Evolutionary conservation across 179 eudicot genomes (phyloP).

Genomic region (Kewa caespitosa): DNA sequence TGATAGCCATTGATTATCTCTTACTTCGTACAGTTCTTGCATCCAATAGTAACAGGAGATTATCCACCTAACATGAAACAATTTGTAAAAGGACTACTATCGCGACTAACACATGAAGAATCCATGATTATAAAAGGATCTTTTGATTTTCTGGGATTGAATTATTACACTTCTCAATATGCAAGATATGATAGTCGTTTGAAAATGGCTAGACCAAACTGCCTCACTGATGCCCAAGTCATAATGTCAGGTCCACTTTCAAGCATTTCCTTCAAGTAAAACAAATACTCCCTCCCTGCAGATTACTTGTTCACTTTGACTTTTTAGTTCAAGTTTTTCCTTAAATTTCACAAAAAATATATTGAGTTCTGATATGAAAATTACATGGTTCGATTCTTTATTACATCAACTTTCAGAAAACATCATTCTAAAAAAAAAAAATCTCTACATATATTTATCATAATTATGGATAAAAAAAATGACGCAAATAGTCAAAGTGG

Average conservation of each 20-base stretch:
- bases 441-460: not conserved
- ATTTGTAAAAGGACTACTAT: slow-evolving; percentile 39
- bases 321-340: not conserved
- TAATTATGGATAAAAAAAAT: not conserved
- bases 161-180: slow-evolving; percentile 51
- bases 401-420: no score
- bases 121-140: slow-evolving; percentile 44
- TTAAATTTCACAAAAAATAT: no score
- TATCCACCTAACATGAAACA: slow-evolving; percentile 46
- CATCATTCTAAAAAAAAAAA: not conserved
- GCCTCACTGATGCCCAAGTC: slow-evolving; percentile 34
- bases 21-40: slow-evolving; percentile 44
- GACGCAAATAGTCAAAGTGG: no score
- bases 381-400: no score
- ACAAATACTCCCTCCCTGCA: no score
- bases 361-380: no score
- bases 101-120: slow-evolving; percentile 39
- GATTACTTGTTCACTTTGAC: not conserved
- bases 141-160: slow-evolving; percentile 55
- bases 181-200: slow-evolving; percentile 33
- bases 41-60: slow-evolving; percentile 46
- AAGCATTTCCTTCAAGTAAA: not conserved
- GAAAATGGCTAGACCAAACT: slow-evolving; percentile 28
- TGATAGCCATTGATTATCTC: no score
- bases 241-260: slow-evolving; percentile 29